Conservation (phyloP, 2,329 filamentous ascomycete genomes). For the Incumbomyces delicatus region DNA sequence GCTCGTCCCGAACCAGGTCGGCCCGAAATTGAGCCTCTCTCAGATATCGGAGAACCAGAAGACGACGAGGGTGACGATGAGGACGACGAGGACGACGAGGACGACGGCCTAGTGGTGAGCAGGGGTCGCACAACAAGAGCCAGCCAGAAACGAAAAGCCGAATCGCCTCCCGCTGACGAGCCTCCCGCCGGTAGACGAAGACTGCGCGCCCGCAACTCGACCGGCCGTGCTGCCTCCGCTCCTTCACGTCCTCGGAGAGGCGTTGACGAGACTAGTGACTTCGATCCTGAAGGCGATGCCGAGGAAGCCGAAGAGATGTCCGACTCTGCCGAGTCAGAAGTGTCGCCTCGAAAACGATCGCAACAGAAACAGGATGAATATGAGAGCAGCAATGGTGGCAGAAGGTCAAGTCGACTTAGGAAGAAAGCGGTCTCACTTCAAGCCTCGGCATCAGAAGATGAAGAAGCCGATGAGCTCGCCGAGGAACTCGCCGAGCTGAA, state of each 20-base stretch:
- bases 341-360: constrained; percentile 32
- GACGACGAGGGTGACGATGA: constrained; percentile 34
- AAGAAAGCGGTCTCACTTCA: constrained; percentile 37
- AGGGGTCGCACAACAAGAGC: constrained; percentile 32
- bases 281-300: constrained; percentile 50
- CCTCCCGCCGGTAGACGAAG: constrained; percentile 21
- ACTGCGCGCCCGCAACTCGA: constrained; percentile 26
- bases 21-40: constrained; percentile 4
- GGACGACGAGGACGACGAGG: constrained; percentile 36
- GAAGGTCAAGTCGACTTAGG: constrained; percentile 44
- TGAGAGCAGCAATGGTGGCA: constrained; percentile 34
- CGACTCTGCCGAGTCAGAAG: constrained; percentile 40
- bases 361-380: constrained; percentile 37
- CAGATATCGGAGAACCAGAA: constrained; percentile 16
- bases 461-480: constrained; percentile 44
- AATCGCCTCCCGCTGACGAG: constrained; percentile 26
- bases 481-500: constrained; percentile 48
- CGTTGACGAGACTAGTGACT: constrained; percentile 52
- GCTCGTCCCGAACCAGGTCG: constrained; percentile 7
- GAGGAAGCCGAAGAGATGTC: constrained; percentile 48
- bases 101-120: constrained; percentile 45
- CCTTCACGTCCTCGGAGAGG: constrained; percentile 37
- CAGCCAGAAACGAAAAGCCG: constrained; percentile 23
- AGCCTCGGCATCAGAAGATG: constrained; percentile 37
- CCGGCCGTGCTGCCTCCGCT: constrained; percentile 29